Percentiles rank a stretch among this genome's conserved stretches.
phyloP scores from a whole-genome alignment of 441 rosid genomes.

The Erodium trifolium region DNA sequence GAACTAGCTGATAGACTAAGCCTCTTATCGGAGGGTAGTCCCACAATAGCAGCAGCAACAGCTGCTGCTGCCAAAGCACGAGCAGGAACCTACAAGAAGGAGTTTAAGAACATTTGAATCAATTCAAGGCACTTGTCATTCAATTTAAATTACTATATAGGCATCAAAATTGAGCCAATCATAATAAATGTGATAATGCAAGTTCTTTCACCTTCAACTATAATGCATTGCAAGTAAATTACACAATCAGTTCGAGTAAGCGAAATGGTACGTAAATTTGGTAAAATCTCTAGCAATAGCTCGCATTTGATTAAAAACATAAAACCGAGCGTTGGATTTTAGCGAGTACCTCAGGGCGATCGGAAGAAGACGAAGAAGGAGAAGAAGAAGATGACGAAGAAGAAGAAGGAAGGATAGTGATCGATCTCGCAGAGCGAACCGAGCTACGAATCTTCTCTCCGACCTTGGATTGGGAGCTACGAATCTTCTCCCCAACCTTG shows the following conservation, averaged over 20 bases:
- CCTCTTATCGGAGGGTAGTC: slow-evolving; percentile 67
- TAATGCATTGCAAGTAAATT: not conserved
- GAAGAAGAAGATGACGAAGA: slow-evolving; percentile 4
- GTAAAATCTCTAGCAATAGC: not conserved
- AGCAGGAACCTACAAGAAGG: slow-evolving; percentile 62
- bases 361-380: slow-evolving; percentile 19
- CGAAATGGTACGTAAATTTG: not conserved
- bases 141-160: not conserved
- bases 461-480: no score
- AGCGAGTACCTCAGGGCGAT: slow-evolving; percentile 71
- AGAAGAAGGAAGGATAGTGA: slow-evolving; percentile 66
- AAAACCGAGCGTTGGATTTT: not conserved
- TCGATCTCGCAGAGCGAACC: slow-evolving; percentile 82
- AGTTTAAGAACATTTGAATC: slow-evolving; percentile 10
- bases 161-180: not conserved
- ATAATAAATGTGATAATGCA: not conserved
- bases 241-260: not conserved
- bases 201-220: not conserved
- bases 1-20: slow-evolving; percentile 68
- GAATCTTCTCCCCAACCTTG: no score
- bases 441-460: slow-evolving; percentile 34
- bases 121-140: slow-evolving; percentile 7
- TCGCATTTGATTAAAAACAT: not conserved
- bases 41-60: slow-evolving; percentile 86
- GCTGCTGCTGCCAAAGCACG: slow-evolving; percentile 94